These are phyloP conservation scores for Verticillium isaacii DNA, from an alignment of 2,329 filamentous ascomycete species.

Conservation along the genomic window DNA sequence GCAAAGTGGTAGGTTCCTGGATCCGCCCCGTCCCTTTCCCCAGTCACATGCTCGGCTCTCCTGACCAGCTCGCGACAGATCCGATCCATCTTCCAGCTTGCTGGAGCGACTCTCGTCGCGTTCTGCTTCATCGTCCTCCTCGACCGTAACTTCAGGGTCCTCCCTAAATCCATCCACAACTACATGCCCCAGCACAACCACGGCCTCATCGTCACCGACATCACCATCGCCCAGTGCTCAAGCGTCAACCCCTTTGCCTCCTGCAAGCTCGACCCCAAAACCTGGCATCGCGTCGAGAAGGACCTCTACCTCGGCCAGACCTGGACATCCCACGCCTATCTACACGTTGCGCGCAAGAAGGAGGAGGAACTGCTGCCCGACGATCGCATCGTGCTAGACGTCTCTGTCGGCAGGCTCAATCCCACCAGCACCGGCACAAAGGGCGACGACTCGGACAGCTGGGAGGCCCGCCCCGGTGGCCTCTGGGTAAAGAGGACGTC, in stretches of 20 bases:
- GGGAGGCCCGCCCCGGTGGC: slow-evolving; percentile 73
- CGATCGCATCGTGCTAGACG: slow-evolving; percentile 76
- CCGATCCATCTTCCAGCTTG: slow-evolving; percentile 71
- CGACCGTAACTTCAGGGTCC: slow-evolving; percentile 82
- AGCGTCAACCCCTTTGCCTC: slow-evolving; percentile 68
- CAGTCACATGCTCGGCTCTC: background rate
- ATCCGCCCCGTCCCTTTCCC: background rate
- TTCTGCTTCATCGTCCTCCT: slow-evolving; percentile 73
- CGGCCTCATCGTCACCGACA: slow-evolving; percentile 79
- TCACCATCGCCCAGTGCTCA: slow-evolving; percentile 74
- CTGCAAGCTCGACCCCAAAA: slow-evolving; percentile 65
- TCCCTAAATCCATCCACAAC: slow-evolving; percentile 80
- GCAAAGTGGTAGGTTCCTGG: background rate
- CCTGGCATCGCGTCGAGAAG: slow-evolving; percentile 84
- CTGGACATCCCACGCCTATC: slow-evolving; percentile 72
- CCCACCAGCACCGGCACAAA: slow-evolving; percentile 53
- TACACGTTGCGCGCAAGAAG: slow-evolving; percentile 78
- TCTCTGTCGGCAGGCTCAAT: slow-evolving; percentile 68
- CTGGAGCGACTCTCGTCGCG: slow-evolving; percentile 58
- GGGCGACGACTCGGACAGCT: slow-evolving; percentile 55
- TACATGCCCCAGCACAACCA: slow-evolving; percentile 83
- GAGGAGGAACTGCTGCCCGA: slow-evolving; percentile 73
- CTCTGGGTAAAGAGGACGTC: slow-evolving; percentile 77
- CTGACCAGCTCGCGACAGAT: slow-evolving; percentile 33
- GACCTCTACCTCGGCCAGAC: slow-evolving; percentile 57